These are phyloP conservation scores for Fusarium sp. DNA, from an alignment of 2,329 filamentous ascomycete species.

Conservation along the genomic window DNA sequence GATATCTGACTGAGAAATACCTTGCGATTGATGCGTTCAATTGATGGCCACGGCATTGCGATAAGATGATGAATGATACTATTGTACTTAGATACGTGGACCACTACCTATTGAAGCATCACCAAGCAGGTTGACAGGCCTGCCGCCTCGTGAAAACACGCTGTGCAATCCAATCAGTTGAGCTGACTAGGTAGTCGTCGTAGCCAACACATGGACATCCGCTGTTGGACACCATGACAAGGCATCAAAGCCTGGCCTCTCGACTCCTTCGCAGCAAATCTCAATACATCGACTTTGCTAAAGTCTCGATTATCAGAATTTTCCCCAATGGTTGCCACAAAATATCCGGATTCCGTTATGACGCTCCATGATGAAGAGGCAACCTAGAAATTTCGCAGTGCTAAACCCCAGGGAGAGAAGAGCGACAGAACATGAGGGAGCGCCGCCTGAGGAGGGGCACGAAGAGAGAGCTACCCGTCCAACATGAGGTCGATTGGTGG, in stretches of 20 bases:
- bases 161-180: conserved; percentile 13
- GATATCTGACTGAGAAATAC: neutral
- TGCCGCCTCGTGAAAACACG: conserved; percentile 7
- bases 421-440: conserved; percentile 27
- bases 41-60: neutral
- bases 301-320: conserved; percentile 7
- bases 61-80: neutral
- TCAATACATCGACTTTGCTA: neutral
- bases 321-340: conserved; percentile 26
- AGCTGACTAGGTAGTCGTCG: conserved; percentile 19
- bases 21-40: neutral
- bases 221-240: conserved; percentile 11
- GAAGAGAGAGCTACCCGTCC: conserved; percentile 27
- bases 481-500: conserved; percentile 28
- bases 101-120: neutral
- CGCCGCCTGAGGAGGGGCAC: conserved; percentile 32
- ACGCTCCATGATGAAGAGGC: conserved; percentile 27
- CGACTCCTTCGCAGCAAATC: neutral
- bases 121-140: conserved; percentile 15
- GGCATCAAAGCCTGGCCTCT: neutral
- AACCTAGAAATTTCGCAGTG: conserved; percentile 21
- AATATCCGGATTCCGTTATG: conserved; percentile 7
- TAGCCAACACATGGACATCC: conserved; percentile 16
- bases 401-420: conserved; percentile 37
- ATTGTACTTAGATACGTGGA: conserved; percentile 15